These are phyloP conservation scores for Talaromyces nanjingensis DNA, from an alignment of 495 filamentous ascomycete species.

Conservation along the genomic window DNA sequence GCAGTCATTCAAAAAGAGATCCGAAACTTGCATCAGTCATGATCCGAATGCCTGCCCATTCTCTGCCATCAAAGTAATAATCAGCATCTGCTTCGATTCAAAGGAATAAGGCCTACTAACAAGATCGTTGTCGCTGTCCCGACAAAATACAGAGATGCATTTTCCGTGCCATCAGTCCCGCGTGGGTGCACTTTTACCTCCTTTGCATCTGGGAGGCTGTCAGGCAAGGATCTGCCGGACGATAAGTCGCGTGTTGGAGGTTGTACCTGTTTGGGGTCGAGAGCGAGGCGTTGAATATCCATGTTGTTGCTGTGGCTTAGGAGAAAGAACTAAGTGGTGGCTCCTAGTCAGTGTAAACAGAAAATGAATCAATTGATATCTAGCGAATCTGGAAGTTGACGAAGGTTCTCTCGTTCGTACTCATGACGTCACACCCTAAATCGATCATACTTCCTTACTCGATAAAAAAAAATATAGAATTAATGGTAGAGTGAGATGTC, in stretches of 20 bases:
- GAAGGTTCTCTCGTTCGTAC: background rate
- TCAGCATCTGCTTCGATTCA: background rate
- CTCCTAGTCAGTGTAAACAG: no score
- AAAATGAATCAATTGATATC: slow-evolving; percentile 2
- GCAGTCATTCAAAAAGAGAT: background rate
- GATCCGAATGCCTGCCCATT: slow-evolving; percentile 56
- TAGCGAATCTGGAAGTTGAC: background rate
- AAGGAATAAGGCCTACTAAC: slow-evolving; percentile 16
- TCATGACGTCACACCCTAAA: background rate
- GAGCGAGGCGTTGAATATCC: slow-evolving; percentile 18
- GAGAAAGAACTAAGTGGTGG: background rate
- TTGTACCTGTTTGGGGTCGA: slow-evolving; percentile 11
- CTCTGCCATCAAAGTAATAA: slow-evolving; percentile 19
- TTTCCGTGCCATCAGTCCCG: slow-evolving; percentile 25
- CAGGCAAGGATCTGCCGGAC: slow-evolving; percentile 3
- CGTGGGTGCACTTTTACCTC: slow-evolving; percentile 35
- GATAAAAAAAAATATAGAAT: background rate
- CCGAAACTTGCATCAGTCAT: slow-evolving; percentile 47
- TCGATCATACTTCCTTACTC: background rate
- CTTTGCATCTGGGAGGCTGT: slow-evolving; percentile 28
- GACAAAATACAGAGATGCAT: slow-evolving; percentile 49
- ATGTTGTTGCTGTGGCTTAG: background rate
- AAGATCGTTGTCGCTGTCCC: slow-evolving; percentile 63
- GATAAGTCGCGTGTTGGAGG: slow-evolving; percentile 21
- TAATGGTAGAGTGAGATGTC: no score